Evolutionary conservation across 1,284 basidiomycete genomes (phyloP), one percentile per base, ranked within the genome.

Genomic region (Naganishia liquefaciens): DNA sequence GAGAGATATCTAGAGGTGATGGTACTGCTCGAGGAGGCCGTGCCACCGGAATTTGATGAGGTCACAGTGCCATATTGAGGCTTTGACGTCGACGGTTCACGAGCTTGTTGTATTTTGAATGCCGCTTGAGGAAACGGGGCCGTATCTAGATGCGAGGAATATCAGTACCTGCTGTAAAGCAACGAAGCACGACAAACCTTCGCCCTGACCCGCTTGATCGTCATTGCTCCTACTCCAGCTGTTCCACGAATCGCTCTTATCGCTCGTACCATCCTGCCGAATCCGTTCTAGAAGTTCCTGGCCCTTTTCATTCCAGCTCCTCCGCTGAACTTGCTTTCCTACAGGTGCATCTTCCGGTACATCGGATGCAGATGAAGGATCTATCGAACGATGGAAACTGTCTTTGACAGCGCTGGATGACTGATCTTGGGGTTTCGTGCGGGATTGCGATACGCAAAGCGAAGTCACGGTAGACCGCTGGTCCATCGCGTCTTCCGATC

Each of bases 401-500:
- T 63, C 15, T 54, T 52, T 17, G 61, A 33, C 30, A 9, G 40
- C 42, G 28, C 23, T 54, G 13, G 53, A 30, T 30, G 28, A 5
- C 30, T 86, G 0, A 88, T 87, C 33, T 11, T 37, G 33, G 7
- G 33, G 10, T n/a, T n/a, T 53, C 30, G n/a, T 40, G 11, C 57
- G 57, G 19, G 33, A 40, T 17, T 47, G 57, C 30, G 57, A 60
- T 10, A 33, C 57, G 17, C 30, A 40, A 9, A 60, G 21, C 7
- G 30, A 42, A 15, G 57, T 37, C 21, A 30, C 27, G 21, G 37
- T 23, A 4, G 54, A 46, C 19, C 43, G 55, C 27, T 58, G 57
- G 4, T 60, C 57, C 30, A 42, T 23, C 33, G 57, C 57, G 40
- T 60, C 57, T 33, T 60, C 57, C 5, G 57, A 60, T n/a, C 57